Base-by-base conservation (phyloP, 1,284 basidiomycete genomes). In the Fomes fomentarius region DNA sequence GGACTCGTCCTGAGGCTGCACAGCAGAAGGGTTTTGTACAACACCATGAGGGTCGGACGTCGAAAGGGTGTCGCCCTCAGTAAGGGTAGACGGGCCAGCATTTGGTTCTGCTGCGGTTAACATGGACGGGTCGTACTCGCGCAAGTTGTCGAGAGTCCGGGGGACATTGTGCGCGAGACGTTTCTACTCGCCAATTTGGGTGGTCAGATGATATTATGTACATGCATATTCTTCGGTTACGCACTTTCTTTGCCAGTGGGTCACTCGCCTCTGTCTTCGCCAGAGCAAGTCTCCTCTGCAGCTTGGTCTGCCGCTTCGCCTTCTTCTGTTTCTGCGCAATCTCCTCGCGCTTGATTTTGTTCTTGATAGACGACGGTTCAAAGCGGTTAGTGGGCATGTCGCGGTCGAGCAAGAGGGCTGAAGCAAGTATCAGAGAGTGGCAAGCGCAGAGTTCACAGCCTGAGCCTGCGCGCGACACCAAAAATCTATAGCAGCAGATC, bases 71-170 rank as follows among this genome's bases (percentile, higher is more conserved):
- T 61, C 53, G 2, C 63, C 68, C 15, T 69, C 60, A 5, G 52
- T 54, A 12, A 74, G 61, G 47, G 75, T 72, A 3, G 74, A 71
- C 15, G 73, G 57, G 12, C 76, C 67, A 21, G 65, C 71, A 28
- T 58, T 67, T 30, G 64, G 69, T 22, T 61, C 51, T 65, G 47
- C 80, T 40, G 84, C 84, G 21, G 86, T 91, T 48, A 93, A 76
- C 66, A 89, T 89, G 34, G 91, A 93, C 3, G 93, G 91, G 64
- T 97, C 94, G 70, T 84, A 93, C 70, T 95, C 87, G 57, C 96
- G 86, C 47, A 88, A 92, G 71, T 98, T 98, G 69, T 99, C 96
- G 33, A 98, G 85, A 0, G 96, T 99, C 37, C 85, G 82, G 0
- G 96, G 94, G 19, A 96, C 79, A 76, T 98, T 97, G 65, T 89